Conservation (phyloP, 106 monocot genomes). For the Acorus calamus region DNA sequence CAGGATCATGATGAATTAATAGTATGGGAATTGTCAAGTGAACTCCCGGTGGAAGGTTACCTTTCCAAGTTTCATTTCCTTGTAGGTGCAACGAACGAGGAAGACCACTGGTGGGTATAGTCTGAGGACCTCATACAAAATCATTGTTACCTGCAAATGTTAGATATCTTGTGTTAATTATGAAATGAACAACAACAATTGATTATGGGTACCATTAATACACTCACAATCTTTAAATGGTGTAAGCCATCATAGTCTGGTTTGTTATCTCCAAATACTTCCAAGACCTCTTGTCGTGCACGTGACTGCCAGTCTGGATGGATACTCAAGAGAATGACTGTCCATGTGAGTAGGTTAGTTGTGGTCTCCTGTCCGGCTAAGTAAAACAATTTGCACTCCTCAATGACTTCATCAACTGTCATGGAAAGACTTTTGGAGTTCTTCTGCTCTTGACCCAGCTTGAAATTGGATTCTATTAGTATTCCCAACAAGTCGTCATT, state of each 20-base stretch:
- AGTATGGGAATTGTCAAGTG: no score
- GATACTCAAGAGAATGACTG: slow-evolving; percentile 27
- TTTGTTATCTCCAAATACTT: slow-evolving; percentile 12
- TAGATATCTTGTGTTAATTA: no score
- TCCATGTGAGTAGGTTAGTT: slow-evolving; percentile 26
- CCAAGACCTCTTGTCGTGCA: slow-evolving; percentile 23
- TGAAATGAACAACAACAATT: no score
- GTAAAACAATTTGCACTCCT: slow-evolving; percentile 45
- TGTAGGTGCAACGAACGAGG: no score
- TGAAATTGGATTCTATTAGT: slow-evolving; percentile 23
- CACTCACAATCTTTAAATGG: slow-evolving; percentile 12
- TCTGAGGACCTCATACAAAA: no score
- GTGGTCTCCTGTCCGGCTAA: slow-evolving; percentile 42
- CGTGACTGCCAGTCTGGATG: slow-evolving; percentile 28
- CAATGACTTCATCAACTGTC: slow-evolving; percentile 22
- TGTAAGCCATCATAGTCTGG: slow-evolving; percentile 18
- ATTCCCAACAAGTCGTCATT: slow-evolving; percentile 25
- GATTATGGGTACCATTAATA: not conserved
- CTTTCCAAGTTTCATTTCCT: no score
- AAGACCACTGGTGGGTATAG: no score
- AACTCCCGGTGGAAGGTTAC: no score
- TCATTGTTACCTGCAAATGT: no score
- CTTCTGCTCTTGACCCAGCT: not conserved
- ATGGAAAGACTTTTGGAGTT: not conserved
- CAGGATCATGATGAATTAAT: no score